phyloP scores from a whole-genome alignment of 73 alveolate genomes.

The Paramecium sonneborni region DNA sequence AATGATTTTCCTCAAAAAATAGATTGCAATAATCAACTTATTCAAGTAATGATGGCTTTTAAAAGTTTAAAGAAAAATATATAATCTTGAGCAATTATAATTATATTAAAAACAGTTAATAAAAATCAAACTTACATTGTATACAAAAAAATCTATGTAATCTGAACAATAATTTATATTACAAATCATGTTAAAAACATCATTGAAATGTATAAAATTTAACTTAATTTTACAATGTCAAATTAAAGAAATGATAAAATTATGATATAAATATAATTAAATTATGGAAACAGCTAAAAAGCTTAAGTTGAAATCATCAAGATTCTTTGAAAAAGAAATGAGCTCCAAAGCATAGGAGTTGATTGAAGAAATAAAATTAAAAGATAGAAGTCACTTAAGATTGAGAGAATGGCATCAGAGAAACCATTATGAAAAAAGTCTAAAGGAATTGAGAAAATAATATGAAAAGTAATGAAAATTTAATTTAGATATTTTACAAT shows the following conservation, averaged over 20 bases:
- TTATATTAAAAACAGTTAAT: too few species aligned
- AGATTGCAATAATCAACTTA: neutral
- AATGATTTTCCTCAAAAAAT: neutral
- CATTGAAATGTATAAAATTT: neutral
- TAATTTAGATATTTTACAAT: conserved; percentile 40
- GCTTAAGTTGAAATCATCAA: conserved; percentile 30
- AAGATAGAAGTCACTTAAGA: conserved; percentile 18
- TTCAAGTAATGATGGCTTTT: neutral
- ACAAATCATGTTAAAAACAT: too few species aligned
- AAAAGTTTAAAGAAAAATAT: neutral
- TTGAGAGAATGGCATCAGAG: conserved; percentile 39
- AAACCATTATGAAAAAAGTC: conserved; percentile 1
- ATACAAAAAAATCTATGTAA: too few species aligned
- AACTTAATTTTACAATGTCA: neutral
- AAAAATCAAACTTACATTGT: too few species aligned
- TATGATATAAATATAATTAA: neutral
- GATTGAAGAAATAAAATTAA: conserved; percentile 16
- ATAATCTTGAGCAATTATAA: neutral
- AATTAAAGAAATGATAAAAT: neutral
- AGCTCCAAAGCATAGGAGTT: neutral
- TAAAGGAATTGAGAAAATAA: neutral
- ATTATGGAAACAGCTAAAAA: conserved; percentile 48
- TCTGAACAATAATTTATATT: neutral
- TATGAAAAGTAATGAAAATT: conserved; percentile 21
- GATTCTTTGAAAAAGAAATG: conserved; percentile 43